Percentiles rank a stretch among this genome's conserved stretches.
Evolutionary conservation across 345 rosid species (phyloP).

Genomic region (Lumnitzera racemosa): DNA sequence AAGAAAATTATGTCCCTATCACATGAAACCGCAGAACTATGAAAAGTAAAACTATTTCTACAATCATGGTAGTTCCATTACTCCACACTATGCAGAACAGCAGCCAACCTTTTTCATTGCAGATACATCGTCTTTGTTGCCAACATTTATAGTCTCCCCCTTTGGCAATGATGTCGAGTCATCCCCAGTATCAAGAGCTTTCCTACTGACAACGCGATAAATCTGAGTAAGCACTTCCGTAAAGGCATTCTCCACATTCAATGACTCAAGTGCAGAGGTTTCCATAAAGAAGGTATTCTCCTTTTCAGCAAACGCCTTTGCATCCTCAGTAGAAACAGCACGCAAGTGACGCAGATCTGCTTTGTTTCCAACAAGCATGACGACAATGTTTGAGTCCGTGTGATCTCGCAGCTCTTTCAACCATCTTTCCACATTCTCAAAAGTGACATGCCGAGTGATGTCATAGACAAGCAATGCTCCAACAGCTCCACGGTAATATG

Average conservation of each 20-base stretch:
- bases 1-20: too few species aligned
- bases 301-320: constrained; percentile 32
- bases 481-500: constrained; percentile 54
- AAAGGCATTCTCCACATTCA: constrained; percentile 46
- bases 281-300: constrained; percentile 46
- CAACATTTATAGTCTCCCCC: constrained; percentile 42
- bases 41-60: too few species aligned
- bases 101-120: constrained; percentile 42
- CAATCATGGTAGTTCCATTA: background rate
- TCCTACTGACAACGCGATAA: constrained; percentile 35
- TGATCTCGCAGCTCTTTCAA: constrained; percentile 46
- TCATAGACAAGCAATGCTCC: constrained; percentile 51
- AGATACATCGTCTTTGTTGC: constrained; percentile 38
- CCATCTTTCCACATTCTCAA: constrained; percentile 49
- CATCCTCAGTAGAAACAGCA: constrained; percentile 37
- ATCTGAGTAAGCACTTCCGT: constrained; percentile 48
- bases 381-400: constrained; percentile 42
- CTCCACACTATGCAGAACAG: constrained; percentile 20
- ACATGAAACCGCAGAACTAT: too few species aligned
- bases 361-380: constrained; percentile 54
- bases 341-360: constrained; percentile 43
- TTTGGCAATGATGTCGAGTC: constrained; percentile 35
- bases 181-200: constrained; percentile 39
- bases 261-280: constrained; percentile 46
- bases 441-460: constrained; percentile 39